Percentiles rank a stretch among this genome's conserved stretches.
Conservation (phyloP, 1,284 basidiomycete species). For the Blastosporella zonata region DNA sequence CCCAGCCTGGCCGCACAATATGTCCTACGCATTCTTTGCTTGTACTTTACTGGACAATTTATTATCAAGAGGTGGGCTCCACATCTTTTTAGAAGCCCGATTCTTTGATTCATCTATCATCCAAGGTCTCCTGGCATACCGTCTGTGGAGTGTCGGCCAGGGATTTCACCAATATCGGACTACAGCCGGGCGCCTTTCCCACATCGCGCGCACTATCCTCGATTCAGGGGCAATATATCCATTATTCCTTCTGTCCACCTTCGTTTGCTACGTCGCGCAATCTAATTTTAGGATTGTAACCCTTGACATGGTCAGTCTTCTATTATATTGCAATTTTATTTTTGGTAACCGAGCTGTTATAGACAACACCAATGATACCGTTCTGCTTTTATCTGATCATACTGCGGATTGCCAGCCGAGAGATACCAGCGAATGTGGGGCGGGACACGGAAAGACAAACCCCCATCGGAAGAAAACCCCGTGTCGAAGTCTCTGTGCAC, state of each 20-base stretch:
- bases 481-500: neutral
- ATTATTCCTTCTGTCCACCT: neutral
- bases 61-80: neutral
- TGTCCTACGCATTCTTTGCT: constrained; percentile 1
- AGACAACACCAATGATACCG: constrained; percentile 2
- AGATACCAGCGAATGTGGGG: neutral
- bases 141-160: neutral
- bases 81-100: neutral
- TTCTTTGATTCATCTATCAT: neutral
- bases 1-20: neutral
- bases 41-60: constrained; percentile 3
- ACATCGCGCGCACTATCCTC: neutral
- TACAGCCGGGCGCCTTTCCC: neutral
- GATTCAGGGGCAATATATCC: constrained; percentile 9
- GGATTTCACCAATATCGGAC: neutral
- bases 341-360: neutral
- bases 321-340: neutral
- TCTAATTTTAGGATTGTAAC: neutral
- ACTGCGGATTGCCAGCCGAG: neutral
- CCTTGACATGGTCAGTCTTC: neutral
- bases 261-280: neutral
- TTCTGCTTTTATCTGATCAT: constrained; percentile 8
- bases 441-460: neutral
- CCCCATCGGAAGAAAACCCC: neutral
- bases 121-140: constrained; percentile 7